These are phyloP conservation scores for Candida tunisiensis DNA, from an alignment of 1,139 yeast species.

Conservation along the genomic window DNA sequence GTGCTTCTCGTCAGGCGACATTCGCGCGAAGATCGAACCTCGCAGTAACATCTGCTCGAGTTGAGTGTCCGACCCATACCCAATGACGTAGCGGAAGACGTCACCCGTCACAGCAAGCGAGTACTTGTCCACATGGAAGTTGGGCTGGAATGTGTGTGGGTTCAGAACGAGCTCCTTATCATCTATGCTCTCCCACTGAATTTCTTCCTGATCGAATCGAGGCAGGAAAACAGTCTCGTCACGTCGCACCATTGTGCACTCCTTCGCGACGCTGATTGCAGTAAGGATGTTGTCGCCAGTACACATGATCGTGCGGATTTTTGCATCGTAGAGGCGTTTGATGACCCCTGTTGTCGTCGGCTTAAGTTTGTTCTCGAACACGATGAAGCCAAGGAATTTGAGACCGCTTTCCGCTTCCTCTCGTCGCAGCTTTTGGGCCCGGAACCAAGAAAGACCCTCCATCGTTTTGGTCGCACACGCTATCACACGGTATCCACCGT, in stretches of 20 bases:
- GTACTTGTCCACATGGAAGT: slow-evolving; percentile 24
- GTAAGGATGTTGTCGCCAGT: slow-evolving; percentile 94
- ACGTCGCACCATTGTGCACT: slow-evolving; percentile 47
- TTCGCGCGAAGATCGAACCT: slow-evolving; percentile 75
- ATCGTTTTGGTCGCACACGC: slow-evolving; percentile 57
- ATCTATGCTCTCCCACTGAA: slow-evolving; percentile 24
- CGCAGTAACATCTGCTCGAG: slow-evolving; percentile 48
- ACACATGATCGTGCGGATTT: slow-evolving; percentile 81
- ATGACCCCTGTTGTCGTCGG: slow-evolving; percentile 48
- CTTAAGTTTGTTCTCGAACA: slow-evolving; percentile 84
- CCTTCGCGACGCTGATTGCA: slow-evolving; percentile 84
- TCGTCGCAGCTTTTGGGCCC: slow-evolving; percentile 29
- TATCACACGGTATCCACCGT: slow-evolving; percentile 84
- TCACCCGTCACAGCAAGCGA: slow-evolving; percentile 86
- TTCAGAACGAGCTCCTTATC: slow-evolving; percentile 29
- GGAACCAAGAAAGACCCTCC: slow-evolving; percentile 20
- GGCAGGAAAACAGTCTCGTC: slow-evolving; percentile 49
- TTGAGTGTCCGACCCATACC: slow-evolving; percentile 17
- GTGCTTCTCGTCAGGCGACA: slow-evolving; percentile 98
- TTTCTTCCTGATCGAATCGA: slow-evolving; percentile 23
- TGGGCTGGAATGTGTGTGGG: slow-evolving; percentile 40
- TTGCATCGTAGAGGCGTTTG: slow-evolving; percentile 40
- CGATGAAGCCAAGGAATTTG: slow-evolving; percentile 69
- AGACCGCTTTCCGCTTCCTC: slow-evolving; percentile 51
- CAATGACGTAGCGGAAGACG: slow-evolving; percentile 61